Conservation (phyloP, 768 basidiomycete genomes). For the Lactarius hatsudake region DNA sequence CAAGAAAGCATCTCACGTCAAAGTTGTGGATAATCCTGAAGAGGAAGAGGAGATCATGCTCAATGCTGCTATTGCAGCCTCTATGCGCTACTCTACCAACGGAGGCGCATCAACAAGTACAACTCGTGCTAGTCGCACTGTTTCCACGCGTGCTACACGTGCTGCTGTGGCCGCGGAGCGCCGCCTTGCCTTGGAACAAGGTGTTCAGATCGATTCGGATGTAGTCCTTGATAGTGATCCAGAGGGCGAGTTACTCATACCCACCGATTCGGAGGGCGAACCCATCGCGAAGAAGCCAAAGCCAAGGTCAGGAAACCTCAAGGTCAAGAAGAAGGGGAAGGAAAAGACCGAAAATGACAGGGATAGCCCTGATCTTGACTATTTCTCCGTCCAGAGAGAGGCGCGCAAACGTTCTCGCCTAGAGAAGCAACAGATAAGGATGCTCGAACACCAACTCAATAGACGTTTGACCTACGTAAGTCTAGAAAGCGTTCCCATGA, state of each 20-base stretch:
- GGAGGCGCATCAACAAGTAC: conserved; percentile 32
- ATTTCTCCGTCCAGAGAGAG: conserved; percentile 10
- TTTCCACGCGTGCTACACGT: conserved; percentile 41
- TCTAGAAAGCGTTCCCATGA: conserved; percentile 7
- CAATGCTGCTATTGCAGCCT: conserved; percentile 53
- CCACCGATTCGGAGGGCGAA: conserved; percentile 10
- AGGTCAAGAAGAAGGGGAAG: conserved; percentile 33
- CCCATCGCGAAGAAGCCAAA: conserved; percentile 29
- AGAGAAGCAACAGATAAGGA: conserved; percentile 29
- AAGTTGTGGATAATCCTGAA: conserved; percentile 21
- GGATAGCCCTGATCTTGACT: conserved; percentile 21
- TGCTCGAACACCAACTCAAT: conserved; percentile 56
- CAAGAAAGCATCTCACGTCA: conserved; percentile 2
- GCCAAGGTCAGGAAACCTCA: conserved; percentile 38
- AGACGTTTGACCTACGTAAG: conserved; percentile 71
- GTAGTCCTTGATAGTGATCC: conserved; percentile 22
- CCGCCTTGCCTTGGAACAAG: conserved; percentile 37
- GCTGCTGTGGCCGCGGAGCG: conserved; percentile 57
- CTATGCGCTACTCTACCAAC: conserved; percentile 37
- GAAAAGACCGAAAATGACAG: conserved; percentile 17
- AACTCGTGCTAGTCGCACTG: conserved; percentile 35
- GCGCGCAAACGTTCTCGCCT: conserved; percentile 17
- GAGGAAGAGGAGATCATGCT: conserved; percentile 46
- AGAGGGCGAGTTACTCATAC: not conserved
- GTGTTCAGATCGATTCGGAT: conserved; percentile 29